Base-by-base conservation (phyloP, 177 flowering plant genomes). In the Vitis hybrid region DNA sequence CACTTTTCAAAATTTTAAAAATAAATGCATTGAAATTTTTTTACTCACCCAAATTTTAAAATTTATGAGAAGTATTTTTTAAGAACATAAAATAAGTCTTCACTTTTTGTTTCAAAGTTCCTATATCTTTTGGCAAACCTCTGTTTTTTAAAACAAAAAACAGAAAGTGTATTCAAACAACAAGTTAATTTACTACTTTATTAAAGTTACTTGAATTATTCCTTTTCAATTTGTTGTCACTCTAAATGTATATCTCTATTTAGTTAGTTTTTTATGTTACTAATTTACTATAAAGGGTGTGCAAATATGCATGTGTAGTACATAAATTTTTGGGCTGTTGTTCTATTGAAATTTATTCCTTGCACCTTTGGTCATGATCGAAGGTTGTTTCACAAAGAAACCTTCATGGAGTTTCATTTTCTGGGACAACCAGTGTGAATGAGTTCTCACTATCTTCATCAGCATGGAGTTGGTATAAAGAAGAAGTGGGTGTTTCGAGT, bases 341-440 rank as follows among this genome's bases (percentile, higher is more conserved):
- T 65, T 22, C 19, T 18, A 57, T 18, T 7, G 60, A 8, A 57
- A 57, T 11, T 57, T 57, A 21, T 57, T 57, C 60, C 60, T 57
- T 57, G 26, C 26, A 57, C 60, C 29, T 10, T 57, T 18, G 16
- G 60, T 18, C 69, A 18, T 60, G n/a, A 15, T 65, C 60, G 65
- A 71, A 84, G 88, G 82, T 86, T 72, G 70, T 72, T 67, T 70
- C 90, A 39, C 90, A 86, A 78, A 74, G 68, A 66, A 75, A 56
- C 58, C 15, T 65, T 19, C 79, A 70, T 45, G 80, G 77, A 45
- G 65, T 33, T 39, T 39, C 75, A 18, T 67, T 69, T 64, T 21
- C 61, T 53, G 64, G 18, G 2, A 53, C 70, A 49, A 70, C 50
- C 18, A 53, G 53, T 60, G 60, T 55, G 51, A 51, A 56, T 56